These are phyloP conservation scores for Penicillium corylophilum DNA, from an alignment of 2,329 filamentous ascomycete species.

Conservation along the genomic window DNA sequence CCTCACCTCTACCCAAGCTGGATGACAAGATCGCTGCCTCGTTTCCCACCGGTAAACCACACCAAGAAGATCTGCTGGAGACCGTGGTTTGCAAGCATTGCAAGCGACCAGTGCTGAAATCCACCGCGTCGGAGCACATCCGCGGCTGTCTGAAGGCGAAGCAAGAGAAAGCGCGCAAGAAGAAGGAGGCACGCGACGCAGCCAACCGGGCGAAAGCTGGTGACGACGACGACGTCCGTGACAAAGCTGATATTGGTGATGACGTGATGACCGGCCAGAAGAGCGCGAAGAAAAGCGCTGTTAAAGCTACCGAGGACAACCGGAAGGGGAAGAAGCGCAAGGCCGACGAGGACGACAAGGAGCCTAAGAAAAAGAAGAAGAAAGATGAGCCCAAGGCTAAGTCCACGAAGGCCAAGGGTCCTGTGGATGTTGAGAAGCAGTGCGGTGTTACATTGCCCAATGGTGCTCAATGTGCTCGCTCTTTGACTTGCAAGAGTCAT, in stretches of 20 bases:
- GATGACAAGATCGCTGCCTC: constrained; percentile 74
- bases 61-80: constrained; percentile 78
- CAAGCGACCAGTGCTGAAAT: constrained; percentile 80
- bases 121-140: constrained; percentile 75
- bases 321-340: constrained; percentile 76
- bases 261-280: constrained; percentile 60
- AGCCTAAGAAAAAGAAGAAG: constrained; percentile 87
- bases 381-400: constrained; percentile 89
- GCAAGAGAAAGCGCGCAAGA: constrained; percentile 74
- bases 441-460: constrained; percentile 86
- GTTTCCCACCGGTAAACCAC: constrained; percentile 76
- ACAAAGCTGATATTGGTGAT: constrained; percentile 34
- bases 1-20: constrained; percentile 55
- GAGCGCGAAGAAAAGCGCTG: constrained; percentile 61
- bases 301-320: constrained; percentile 53
- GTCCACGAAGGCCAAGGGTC: constrained; percentile 80
- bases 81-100: constrained; percentile 89
- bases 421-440: constrained; percentile 90
- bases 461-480: constrained; percentile 81
- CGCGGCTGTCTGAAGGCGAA: constrained; percentile 81
- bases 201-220: constrained; percentile 60
- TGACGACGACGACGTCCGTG: constrained; percentile 48
- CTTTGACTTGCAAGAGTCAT: constrained; percentile 89
- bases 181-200: constrained; percentile 72
- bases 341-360: constrained; percentile 70